Evolutionary conservation across 2,329 filamentous ascomycete species (phyloP).

Genomic region (Bertia moriformis): DNA sequence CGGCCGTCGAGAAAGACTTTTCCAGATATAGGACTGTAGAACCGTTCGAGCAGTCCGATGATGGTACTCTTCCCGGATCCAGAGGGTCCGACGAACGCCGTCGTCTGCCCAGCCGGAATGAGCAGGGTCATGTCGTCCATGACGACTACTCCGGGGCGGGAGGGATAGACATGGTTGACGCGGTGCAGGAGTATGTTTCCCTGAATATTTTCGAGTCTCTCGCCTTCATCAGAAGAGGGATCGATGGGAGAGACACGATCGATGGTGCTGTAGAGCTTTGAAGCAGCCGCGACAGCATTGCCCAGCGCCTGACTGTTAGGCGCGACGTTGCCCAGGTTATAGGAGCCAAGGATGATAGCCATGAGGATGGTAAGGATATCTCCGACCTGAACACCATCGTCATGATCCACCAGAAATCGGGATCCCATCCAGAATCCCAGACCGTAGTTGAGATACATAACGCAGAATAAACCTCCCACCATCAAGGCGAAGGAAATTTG

Average conservation of each 20-base stretch:
- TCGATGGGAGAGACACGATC: constrained; percentile 62
- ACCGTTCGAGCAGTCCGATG: constrained; percentile 55
- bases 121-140: constrained; percentile 41
- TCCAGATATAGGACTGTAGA: constrained; percentile 72
- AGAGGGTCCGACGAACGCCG: constrained; percentile 60
- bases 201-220: constrained; percentile 25
- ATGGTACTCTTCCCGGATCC: constrained; percentile 65
- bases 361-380: constrained; percentile 57
- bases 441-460: constrained; percentile 77
- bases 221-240: constrained; percentile 16
- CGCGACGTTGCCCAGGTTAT: constrained; percentile 74
- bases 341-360: constrained; percentile 83
- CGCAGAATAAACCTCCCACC: constrained; percentile 69
- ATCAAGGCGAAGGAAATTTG: constrained; percentile 63
- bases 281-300: constrained; percentile 66
- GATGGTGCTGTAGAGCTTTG: constrained; percentile 88
- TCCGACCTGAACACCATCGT: constrained; percentile 47
- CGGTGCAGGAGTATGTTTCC: constrained; percentile 45
- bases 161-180: constrained; percentile 63
- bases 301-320: constrained; percentile 80
- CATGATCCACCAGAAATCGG: constrained; percentile 52
- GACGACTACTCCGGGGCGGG: constrained; percentile 46
- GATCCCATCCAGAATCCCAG: constrained; percentile 82
- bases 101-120: constrained; percentile 51
- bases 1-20: constrained; percentile 68